Evolutionary conservation across 2,329 filamentous ascomycete species (phyloP).

Genomic region (Colletotrichum sp.): DNA sequence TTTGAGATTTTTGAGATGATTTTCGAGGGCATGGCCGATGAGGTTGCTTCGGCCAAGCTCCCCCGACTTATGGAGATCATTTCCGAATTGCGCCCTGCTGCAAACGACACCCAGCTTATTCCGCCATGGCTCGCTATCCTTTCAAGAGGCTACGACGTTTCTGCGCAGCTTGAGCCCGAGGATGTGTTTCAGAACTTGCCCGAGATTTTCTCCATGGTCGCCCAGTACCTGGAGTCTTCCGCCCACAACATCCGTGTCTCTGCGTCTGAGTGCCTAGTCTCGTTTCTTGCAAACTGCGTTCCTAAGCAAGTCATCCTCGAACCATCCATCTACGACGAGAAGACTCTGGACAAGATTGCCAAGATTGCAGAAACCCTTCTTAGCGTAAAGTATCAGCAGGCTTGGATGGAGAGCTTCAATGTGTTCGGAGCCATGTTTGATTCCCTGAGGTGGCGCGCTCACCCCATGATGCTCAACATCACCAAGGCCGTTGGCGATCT

Average conservation of each 20-base stretch:
- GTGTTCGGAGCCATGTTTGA: constrained; percentile 89
- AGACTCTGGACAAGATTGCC: constrained; percentile 81
- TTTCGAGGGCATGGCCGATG: constrained; percentile 89
- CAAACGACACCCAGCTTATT: constrained; percentile 92
- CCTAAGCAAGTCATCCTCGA: constrained; percentile 84
- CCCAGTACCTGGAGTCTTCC: constrained; percentile 81
- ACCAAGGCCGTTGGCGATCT: constrained; percentile 85
- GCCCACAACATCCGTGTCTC: constrained; percentile 95
- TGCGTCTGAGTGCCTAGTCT: constrained; percentile 92
- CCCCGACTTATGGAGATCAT: constrained; percentile 91
- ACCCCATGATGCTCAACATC: constrained; percentile 77
- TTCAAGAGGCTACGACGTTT: constrained; percentile 92
- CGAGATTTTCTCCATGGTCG: constrained; percentile 80
- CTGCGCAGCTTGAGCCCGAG: constrained; percentile 84
- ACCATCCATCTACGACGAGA: constrained; percentile 92
- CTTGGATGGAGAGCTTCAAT: constrained; percentile 94
- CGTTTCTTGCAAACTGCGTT: constrained; percentile 89
- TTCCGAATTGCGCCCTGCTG: constrained; percentile 85
- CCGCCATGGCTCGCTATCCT: constrained; percentile 97
- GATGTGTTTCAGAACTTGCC: constrained; percentile 93
- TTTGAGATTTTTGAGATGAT: constrained; percentile 99
- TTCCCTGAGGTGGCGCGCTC: constrained; percentile 81
- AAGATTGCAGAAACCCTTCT: constrained; percentile 76
- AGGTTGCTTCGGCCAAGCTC: constrained; percentile 87
- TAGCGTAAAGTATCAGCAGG: constrained; percentile 89